Percentiles rank a stretch among this genome's conserved stretches.
Conservation (phyloP, 768 basidiomycete species). For the Kwoniella botswanensis region DNA sequence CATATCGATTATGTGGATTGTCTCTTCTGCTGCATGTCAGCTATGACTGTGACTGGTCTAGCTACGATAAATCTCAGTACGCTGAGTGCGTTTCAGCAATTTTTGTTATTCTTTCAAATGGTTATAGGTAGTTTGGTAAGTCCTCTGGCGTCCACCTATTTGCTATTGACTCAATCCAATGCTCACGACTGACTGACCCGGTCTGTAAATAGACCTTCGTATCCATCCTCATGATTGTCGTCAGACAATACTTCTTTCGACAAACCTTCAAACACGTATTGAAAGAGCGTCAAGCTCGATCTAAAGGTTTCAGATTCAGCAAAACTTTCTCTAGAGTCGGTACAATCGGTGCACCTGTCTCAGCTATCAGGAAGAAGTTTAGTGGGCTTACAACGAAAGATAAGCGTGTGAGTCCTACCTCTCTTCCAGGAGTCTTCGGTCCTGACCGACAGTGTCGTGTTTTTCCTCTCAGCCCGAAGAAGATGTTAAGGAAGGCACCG, state of each 20-base stretch:
- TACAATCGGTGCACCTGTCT: slow-evolving; percentile 27
- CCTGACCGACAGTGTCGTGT: background rate
- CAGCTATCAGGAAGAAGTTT: slow-evolving; percentile 36
- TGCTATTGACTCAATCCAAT: background rate
- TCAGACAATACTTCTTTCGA: slow-evolving; percentile 56
- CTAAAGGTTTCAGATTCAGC: slow-evolving; percentile 32
- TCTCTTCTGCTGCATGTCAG: slow-evolving; percentile 56
- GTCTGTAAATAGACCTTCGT: slow-evolving; percentile 39
- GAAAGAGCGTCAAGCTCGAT: slow-evolving; percentile 38
- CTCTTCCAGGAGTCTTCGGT: too few relatives aligned
- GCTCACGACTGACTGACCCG: too few relatives aligned
- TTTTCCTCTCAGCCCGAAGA: background rate
- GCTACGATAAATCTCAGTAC: slow-evolving; percentile 58
- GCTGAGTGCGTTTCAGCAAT: slow-evolving; percentile 56
- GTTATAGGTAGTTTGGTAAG: slow-evolving; percentile 54
- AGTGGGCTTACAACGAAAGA: slow-evolving; percentile 23
- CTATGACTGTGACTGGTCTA: slow-evolving; percentile 58
- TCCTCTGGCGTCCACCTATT: background rate
- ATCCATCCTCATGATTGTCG: slow-evolving; percentile 57
- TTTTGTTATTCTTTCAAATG: slow-evolving; percentile 66
- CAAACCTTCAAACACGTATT: slow-evolving; percentile 52
- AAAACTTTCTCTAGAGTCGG: slow-evolving; percentile 42
- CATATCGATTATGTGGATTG: slow-evolving; percentile 58
- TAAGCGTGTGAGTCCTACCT: slow-evolving; percentile 11
- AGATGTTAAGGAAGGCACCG: background rate